phyloP scores from a whole-genome alignment of 768 basidiomycete species.

The Mrakia gelida region DNA sequence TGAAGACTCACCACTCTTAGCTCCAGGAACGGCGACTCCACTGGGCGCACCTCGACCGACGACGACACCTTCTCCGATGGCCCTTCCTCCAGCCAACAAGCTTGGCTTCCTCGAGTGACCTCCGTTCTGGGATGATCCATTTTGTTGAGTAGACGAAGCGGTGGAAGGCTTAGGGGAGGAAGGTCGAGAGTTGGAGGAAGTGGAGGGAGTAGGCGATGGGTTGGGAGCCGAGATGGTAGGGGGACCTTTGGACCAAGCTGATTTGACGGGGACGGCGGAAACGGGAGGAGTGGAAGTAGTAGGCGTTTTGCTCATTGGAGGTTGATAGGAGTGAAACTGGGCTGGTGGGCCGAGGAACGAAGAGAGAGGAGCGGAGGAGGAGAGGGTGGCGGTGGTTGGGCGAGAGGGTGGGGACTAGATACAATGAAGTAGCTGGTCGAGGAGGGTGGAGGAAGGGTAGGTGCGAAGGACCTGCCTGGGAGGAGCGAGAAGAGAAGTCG shows the following conservation, averaged over 20 bases:
- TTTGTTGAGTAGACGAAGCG: constrained; percentile 20
- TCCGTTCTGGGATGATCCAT: constrained; percentile 29
- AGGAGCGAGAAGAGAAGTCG: not conserved
- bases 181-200: constrained; percentile 56
- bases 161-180: constrained; percentile 21
- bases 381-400: not conserved
- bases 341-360: not conserved
- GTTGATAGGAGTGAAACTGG: not conserved
- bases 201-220: constrained; percentile 54
- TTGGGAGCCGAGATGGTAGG: constrained; percentile 65
- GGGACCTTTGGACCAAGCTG: constrained; percentile 88
- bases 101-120: constrained; percentile 73
- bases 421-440: constrained; percentile 11
- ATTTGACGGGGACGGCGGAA: constrained; percentile 41
- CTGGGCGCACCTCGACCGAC: constrained; percentile 59
- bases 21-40: constrained; percentile 69
- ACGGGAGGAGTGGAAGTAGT: constrained; percentile 62
- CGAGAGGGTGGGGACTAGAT: not conserved
- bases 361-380: too few species aligned
- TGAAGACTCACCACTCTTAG: constrained; percentile 53
- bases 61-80: constrained; percentile 30
- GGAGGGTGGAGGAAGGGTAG: not conserved
- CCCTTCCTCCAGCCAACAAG: constrained; percentile 54
- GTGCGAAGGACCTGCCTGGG: constrained; percentile 7
- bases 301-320: constrained; percentile 91